Evolutionary conservation across 768 basidiomycete species (phyloP), one percentile per base, ranked within the genome.

Genomic region (Termitomyces bulborhizus): DNA sequence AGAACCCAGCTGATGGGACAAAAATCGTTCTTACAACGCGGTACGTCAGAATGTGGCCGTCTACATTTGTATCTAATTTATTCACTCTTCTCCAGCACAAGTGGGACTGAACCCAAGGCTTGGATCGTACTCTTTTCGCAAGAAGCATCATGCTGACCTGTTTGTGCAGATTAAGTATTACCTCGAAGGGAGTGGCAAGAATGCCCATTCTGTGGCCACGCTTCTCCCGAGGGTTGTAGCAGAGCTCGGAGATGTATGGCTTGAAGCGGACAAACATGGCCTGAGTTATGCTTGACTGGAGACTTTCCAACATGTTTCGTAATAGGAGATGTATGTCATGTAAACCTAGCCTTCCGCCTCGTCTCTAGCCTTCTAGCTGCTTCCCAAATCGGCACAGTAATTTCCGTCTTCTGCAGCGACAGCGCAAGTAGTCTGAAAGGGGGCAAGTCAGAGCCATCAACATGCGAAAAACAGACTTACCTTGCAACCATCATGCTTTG

Each of bases 61-160:
- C 43, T 31, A 32, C 26, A 29, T 12, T 26, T 41, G 31, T 49
- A 9, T 52, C 37, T 1, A 42, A 37, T 51, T 3, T 60, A 32
- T 36, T 6, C 37, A 42, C 13, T 51, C 49, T 40, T 50, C 26
- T 40, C 11, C 13, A 57, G 92, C 52, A 94, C 92, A 29, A 91
- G 89, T 61, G 93, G 93, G 18, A 95, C 93, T 13, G 92, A 94
- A 62, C 92, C 92, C 0, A 94, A 94, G 82, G 90, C 55, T 21
- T 40, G 32, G n/a, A 15, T 31, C 29, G 16, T 6, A 7, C 4
- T 46, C 24, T 55, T 21, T 34, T 34, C 32, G 51, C 3, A 6
- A 24, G 31, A 51, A 43, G 45, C 36, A 51, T 78, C 34, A 40
- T 39, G 5, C 37, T 37, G 1, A 50, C 9, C 26, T 50, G 24